Percentiles rank a stretch among this genome's conserved stretches.
Conservation (phyloP, 2,329 filamentous ascomycete species). For the Dactylonectria macrodidyma region DNA sequence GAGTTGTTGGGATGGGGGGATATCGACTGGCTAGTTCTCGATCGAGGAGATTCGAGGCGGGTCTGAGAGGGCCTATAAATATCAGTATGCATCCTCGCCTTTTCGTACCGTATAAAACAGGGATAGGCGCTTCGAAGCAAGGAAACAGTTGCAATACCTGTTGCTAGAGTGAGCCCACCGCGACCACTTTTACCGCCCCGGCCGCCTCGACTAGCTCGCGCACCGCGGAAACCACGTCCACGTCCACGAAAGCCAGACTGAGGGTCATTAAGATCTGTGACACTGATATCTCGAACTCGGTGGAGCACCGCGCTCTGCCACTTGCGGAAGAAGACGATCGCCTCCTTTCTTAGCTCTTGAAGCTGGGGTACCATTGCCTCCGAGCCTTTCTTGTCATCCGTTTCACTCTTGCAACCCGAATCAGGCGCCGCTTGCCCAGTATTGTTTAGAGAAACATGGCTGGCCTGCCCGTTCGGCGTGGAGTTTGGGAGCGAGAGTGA, state of each 20-base stretch:
- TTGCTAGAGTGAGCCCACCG: constrained; percentile 50
- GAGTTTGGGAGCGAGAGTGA: constrained; percentile 51
- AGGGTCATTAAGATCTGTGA: constrained; percentile 57
- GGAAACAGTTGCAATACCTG: constrained; percentile 50
- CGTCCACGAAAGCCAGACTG: constrained; percentile 52
- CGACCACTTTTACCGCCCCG: constrained; percentile 52
- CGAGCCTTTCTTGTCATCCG: constrained; percentile 51
- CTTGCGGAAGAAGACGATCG: constrained; percentile 80
- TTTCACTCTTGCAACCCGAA: constrained; percentile 46
- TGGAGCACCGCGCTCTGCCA: constrained; percentile 82
- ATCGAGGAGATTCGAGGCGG: constrained; percentile 61
- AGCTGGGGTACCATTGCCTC: constrained; percentile 62
- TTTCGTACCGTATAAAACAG: neutral
- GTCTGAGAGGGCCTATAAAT: constrained; percentile 56
- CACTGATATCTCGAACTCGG: constrained; percentile 78
- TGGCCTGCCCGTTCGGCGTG: constrained; percentile 40
- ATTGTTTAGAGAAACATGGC: constrained; percentile 23
- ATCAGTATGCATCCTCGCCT: constrained; percentile 26
- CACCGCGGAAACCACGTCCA: constrained; percentile 52
- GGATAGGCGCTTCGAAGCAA: neutral
- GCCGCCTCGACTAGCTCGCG: constrained; percentile 48
- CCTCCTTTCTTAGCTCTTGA: constrained; percentile 78
- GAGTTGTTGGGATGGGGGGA: constrained; percentile 71
- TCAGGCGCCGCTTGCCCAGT: constrained; percentile 31
- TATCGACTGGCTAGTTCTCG: constrained; percentile 66